Conservation (phyloP, 1,284 basidiomycete species). For the Waitea zeae region DNA sequence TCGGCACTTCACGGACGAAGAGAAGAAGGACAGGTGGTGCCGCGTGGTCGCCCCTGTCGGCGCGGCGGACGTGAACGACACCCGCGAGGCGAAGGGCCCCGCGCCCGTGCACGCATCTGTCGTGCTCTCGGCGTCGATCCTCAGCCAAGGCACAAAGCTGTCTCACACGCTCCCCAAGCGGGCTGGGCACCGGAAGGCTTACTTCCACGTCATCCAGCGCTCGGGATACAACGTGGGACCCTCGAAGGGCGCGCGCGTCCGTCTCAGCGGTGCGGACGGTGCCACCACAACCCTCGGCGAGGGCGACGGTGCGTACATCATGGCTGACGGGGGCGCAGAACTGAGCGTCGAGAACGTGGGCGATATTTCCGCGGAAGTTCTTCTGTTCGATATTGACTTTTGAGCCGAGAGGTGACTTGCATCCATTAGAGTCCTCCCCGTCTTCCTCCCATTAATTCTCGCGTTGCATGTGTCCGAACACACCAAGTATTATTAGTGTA, state of each 20-base stretch:
- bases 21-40: slow-evolving; percentile 57
- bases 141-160: slow-evolving; percentile 35
- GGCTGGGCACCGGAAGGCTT: slow-evolving; percentile 26
- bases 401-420: too few species aligned
- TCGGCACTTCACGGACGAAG: slow-evolving; percentile 67
- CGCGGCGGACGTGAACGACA: slow-evolving; percentile 31
- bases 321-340: slow-evolving; percentile 22
- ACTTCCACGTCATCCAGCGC: slow-evolving; percentile 58
- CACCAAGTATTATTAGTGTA: too few species aligned
- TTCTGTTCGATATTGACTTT: slow-evolving; percentile 54
- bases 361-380: slow-evolving; percentile 39
- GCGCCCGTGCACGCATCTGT: slow-evolving; percentile 54
- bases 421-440: too few species aligned
- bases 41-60: slow-evolving; percentile 56
- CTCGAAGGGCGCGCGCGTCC: slow-evolving; percentile 31
- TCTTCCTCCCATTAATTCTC: too few species aligned
- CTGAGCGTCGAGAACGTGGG: slow-evolving; percentile 43
- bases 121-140: slow-evolving; percentile 47
- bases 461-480: too few species aligned
- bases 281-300: slow-evolving; percentile 28
- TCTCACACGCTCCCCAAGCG: slow-evolving; percentile 24
- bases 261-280: slow-evolving; percentile 22
- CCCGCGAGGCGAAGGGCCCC: slow-evolving; percentile 53
- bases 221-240: slow-evolving; percentile 51
- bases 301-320: slow-evolving; percentile 61